Percentiles rank a stretch among this genome's conserved stretches.
Evolutionary conservation across 2,329 filamentous ascomycete species (phyloP).

Genomic region (Didymosphaeria variabile): DNA sequence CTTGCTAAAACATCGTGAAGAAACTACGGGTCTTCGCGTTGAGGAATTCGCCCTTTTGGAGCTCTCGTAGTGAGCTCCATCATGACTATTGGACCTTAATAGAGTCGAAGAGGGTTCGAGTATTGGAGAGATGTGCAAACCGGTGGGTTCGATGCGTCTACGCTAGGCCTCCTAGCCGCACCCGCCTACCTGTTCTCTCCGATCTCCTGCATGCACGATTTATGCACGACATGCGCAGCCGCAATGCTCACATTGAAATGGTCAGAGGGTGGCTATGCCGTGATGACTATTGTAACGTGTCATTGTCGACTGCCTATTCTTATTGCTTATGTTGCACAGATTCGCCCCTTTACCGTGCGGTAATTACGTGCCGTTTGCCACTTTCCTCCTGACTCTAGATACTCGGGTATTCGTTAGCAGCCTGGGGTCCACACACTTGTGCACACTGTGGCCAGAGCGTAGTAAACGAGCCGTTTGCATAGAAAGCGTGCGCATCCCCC

Average conservation of each 20-base stretch:
- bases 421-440: background rate
- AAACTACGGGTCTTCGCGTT: no score
- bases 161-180: background rate
- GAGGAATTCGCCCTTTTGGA: no score
- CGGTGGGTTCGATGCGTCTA: background rate
- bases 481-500: background rate
- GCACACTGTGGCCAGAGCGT: background rate
- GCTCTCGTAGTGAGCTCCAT: no score
- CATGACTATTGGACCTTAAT: no score
- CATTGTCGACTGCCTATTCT: background rate
- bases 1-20: no score
- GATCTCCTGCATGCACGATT: no score
- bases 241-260: background rate
- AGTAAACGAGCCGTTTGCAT: background rate
- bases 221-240: background rate
- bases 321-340: background rate
- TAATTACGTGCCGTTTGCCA: background rate
- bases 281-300: background rate
- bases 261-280: background rate
- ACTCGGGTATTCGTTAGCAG: background rate
- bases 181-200: background rate
- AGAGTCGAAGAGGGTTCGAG: no score
- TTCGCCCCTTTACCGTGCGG: background rate
- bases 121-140: background rate
- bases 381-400: background rate